Conservation (phyloP, 331 rosid species). For the Telfairia occidentalis region DNA sequence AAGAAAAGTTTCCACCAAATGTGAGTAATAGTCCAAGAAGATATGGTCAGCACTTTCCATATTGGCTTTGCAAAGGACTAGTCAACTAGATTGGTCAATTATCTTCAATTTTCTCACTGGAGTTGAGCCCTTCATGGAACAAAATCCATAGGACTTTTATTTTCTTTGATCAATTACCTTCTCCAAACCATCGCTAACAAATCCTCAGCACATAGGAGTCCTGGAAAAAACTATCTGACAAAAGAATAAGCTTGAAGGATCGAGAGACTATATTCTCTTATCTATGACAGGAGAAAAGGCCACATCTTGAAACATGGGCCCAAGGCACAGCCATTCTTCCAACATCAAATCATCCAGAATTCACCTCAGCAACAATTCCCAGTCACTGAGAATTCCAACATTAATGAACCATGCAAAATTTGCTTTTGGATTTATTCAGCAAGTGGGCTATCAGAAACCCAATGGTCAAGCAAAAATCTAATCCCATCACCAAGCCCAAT, state of each 20-base stretch:
- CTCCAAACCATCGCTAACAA: neutral
- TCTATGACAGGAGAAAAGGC: neutral
- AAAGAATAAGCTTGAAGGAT: neutral
- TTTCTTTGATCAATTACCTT: neutral
- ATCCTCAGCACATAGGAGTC: neutral
- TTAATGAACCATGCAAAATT: neutral
- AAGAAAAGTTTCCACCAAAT: neutral
- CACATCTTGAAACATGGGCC: neutral
- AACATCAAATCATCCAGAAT: neutral
- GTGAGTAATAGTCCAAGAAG: neutral
- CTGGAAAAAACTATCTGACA: neutral
- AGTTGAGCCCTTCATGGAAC: neutral
- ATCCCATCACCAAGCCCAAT: neutral
- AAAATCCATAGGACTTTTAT: neutral
- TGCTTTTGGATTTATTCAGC: neutral
- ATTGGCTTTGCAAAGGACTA: neutral
- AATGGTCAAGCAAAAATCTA: neutral
- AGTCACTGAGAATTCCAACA: neutral
- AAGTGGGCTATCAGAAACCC: neutral
- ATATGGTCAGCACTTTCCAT: neutral
- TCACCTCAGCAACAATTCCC: neutral
- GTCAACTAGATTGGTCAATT: neutral
- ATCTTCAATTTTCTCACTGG: neutral
- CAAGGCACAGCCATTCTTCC: neutral
- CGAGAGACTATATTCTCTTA: neutral